A percentile compares a stretch with the other conserved stretches of the same genome.
Evolutionary conservation across 176 grass and related monocot species (phyloP).

Genomic region (Chloris gayana): DNA sequence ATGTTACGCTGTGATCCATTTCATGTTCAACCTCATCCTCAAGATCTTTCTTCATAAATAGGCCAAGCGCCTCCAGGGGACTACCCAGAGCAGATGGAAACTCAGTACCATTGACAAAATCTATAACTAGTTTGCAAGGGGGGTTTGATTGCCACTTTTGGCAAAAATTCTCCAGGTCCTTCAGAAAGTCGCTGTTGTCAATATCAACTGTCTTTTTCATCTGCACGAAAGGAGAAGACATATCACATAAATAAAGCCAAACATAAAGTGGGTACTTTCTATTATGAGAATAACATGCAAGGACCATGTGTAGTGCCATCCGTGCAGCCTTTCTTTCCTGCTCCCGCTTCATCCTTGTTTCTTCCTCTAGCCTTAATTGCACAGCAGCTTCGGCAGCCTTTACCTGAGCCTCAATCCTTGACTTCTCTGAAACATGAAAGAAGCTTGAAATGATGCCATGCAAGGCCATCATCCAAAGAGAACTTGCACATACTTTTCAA

Average conservation of each 20-base stretch:
- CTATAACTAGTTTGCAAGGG: conserved; percentile 36
- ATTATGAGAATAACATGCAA: conserved; percentile 13
- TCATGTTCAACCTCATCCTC: conserved; percentile 56
- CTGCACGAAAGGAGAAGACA: conserved; percentile 40
- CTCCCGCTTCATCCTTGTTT: conserved; percentile 62
- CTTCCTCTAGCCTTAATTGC: conserved; percentile 61
- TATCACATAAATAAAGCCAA: conserved; percentile 10
- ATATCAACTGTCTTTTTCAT: conserved; percentile 93
- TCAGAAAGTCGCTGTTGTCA: conserved; percentile 71
- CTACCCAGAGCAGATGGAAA: conserved; percentile 45
- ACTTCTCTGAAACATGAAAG: conserved; percentile 57
- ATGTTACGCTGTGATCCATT: conserved; percentile 46
- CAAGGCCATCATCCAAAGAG: conserved; percentile 21
- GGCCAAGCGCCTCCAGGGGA: conserved; percentile 69
- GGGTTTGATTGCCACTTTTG: conserved; percentile 41
- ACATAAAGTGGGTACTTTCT: conserved; percentile 28
- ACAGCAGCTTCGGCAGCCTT: conserved; percentile 69
- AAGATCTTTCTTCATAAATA: conserved; percentile 75
- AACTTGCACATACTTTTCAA: background rate
- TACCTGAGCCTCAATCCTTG: conserved; percentile 79
- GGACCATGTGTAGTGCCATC: conserved; percentile 65
- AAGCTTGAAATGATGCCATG: background rate
- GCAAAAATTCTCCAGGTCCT: conserved; percentile 64
- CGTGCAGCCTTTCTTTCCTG: conserved; percentile 84
- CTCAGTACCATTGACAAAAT: conserved; percentile 55